Evolutionary conservation across 768 basidiomycete species (phyloP), one percentile per base, ranked within the genome.

Genomic region (Serendipita sp.): DNA sequence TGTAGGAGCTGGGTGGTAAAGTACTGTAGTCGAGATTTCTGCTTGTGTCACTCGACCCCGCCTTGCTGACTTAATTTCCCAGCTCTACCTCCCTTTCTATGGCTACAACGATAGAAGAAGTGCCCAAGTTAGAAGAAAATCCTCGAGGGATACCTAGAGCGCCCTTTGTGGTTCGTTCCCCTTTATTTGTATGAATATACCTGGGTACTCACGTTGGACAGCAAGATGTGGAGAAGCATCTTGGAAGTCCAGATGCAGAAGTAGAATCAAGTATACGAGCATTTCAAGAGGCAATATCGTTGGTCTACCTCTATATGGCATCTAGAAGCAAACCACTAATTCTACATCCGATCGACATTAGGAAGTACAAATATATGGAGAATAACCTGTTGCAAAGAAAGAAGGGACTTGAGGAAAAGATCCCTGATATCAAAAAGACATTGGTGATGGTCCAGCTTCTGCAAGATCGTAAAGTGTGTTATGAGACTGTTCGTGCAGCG

Each of bases 281-380:
- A 46, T 88, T 97, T 71, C 90, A 96, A 71, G 92, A 95, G 75
- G 92, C 91, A 27, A 81, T 96, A 73, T 88, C 93, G 94, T 97
- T 76, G 75, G 93, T 33, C 13, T 60, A 67, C 6, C 48, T 44
- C 55, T 48, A 66, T 55, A 23, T 23, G 13, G 6, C 31, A 44
- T 52, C 33, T 15, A 40, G 40, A 71, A 45, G 69, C 71, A 63
- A 37, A 40, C 60, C 23, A 36, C 64, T 66, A 68, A 66, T 66
- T 66, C 68, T 65, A 78, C 73, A n/a, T 8, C 8, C 6, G 8
- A 8, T 31, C 29, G 48, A 50, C n/a, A 8, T 71, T 76, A 99
- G 95, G 69, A 98, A 99, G 79, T 98, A 99, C 78, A 87, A 89
- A 60, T 97, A 95, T 75, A 98, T 99, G 95, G 95, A 98, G 69